These are phyloP conservation scores for Globisporangium nagaii DNA, from an alignment of 352 stramenopile species.

Conservation along the genomic window DNA sequence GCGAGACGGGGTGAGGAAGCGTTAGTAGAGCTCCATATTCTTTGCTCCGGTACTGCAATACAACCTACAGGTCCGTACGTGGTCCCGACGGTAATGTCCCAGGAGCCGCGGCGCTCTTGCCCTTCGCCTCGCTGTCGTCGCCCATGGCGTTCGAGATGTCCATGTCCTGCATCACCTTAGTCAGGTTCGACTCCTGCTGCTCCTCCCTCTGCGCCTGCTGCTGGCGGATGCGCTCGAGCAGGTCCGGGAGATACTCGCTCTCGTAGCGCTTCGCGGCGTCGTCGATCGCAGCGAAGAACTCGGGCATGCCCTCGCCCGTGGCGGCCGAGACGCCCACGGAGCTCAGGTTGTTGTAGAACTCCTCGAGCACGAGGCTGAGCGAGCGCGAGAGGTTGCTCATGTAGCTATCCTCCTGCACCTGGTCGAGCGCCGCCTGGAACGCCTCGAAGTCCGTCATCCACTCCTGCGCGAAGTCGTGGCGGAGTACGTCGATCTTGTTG, in stretches of 20 bases:
- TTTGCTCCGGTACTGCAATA: too few relatives aligned
- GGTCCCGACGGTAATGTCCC: slow-evolving; percentile 22
- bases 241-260: slow-evolving; percentile 76
- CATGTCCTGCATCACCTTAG: slow-evolving; percentile 80
- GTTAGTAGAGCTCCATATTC: too few relatives aligned
- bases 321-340: slow-evolving; percentile 93
- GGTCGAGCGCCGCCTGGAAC: slow-evolving; percentile 96
- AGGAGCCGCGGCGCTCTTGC: too few relatives aligned
- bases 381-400: slow-evolving; percentile 90
- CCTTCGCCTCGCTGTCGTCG: slow-evolving; percentile 12
- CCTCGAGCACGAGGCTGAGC: slow-evolving; percentile 82
- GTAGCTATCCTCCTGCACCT: slow-evolving; percentile 88
- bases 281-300: slow-evolving; percentile 91
- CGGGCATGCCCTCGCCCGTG: slow-evolving; percentile 93
- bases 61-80: slow-evolving; percentile 52
- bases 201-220: slow-evolving; percentile 46
- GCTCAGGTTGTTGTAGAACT: slow-evolving; percentile 94
- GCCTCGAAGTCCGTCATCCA: slow-evolving; percentile 99
- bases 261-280: slow-evolving; percentile 86
- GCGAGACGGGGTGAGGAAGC: too few relatives aligned
- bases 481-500: slow-evolving; percentile 98
- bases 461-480: slow-evolving; percentile 92
- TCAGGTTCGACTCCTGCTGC: slow-evolving; percentile 45
- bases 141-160: slow-evolving; percentile 52
- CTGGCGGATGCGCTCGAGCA: slow-evolving; percentile 58